phyloP scores from a whole-genome alignment of 176 grass and related monocot species.

The Pontederia paniculata region DNA sequence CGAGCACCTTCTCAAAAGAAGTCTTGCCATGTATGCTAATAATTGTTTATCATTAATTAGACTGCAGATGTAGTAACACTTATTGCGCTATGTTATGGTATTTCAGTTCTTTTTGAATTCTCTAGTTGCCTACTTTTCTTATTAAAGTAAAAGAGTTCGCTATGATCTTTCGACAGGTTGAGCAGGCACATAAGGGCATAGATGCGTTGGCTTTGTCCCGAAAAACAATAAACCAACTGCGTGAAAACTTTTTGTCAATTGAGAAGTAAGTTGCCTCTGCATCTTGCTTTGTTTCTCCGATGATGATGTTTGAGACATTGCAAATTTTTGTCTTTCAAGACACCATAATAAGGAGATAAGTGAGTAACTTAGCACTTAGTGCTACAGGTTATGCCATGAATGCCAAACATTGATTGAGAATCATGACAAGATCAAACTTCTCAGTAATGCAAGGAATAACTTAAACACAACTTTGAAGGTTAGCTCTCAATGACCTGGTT shows the following conservation, averaged over 20 bases:
- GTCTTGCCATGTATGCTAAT: slow-evolving; percentile 2
- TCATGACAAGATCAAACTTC: slow-evolving; percentile 99
- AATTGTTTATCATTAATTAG: background rate
- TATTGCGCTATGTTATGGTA: too few species aligned
- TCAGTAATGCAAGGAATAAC: slow-evolving; percentile 98
- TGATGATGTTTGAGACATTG: slow-evolving; percentile 10
- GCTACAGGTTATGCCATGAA: slow-evolving; percentile 72
- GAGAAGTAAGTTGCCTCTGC: slow-evolving; percentile 56
- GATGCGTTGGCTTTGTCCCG: slow-evolving; percentile 78
- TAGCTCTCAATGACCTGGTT: slow-evolving; percentile 8
- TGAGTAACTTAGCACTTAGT: background rate
- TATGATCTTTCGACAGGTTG: slow-evolving; percentile 46
- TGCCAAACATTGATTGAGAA: slow-evolving; percentile 99
- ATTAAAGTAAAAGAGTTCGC: too few species aligned
- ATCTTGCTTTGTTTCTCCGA: slow-evolving; percentile 10
- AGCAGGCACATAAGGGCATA: slow-evolving; percentile 86
- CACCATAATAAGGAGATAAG: too few species aligned
- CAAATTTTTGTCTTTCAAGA: background rate
- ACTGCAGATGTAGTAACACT: too few species aligned
- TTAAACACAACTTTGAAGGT: slow-evolving; percentile 98
- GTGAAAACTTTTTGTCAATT: slow-evolving; percentile 83
- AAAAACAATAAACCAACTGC: slow-evolving; percentile 84
- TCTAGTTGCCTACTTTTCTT: too few species aligned
- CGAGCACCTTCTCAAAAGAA: too few species aligned
- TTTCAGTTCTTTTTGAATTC: too few species aligned